Evolutionary conservation across 2,329 filamentous ascomycete species (phyloP).

Genomic region (Leptodontidium sp.): DNA sequence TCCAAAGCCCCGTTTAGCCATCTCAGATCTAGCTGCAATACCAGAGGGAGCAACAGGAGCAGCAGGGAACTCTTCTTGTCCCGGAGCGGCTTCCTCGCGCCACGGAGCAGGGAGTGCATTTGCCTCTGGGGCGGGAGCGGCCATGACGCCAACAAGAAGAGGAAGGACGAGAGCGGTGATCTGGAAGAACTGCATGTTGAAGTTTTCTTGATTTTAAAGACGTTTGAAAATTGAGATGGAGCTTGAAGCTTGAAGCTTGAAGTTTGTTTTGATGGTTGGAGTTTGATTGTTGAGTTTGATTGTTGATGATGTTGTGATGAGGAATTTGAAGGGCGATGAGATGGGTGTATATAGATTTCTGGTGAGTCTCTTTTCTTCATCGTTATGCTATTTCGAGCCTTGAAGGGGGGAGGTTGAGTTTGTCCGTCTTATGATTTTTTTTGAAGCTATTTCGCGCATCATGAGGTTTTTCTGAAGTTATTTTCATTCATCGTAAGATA

Average conservation of each 20-base stretch:
- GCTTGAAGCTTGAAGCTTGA: conserved; percentile 7
- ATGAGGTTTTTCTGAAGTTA: conserved; percentile 1
- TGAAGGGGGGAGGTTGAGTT: not conserved
- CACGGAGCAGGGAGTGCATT: conserved; percentile 4
- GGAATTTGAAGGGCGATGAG: not conserved
- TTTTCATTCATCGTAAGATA: conserved; percentile 8
- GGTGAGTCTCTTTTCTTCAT: conserved; percentile 5
- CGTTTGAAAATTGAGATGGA: not conserved
- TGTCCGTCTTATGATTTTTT: not conserved
- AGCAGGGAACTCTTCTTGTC: conserved; percentile 8
- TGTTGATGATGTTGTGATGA: conserved; percentile 1
- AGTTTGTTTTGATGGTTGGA: conserved; percentile 4
- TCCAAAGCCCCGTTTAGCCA: conserved; percentile 9
- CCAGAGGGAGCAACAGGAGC: not conserved
- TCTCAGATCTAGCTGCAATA: conserved; percentile 5
- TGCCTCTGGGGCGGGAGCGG: conserved; percentile 12
- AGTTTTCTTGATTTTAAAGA: conserved; percentile 3
- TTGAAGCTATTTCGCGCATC: not conserved
- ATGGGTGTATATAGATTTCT: conserved; percentile 3
- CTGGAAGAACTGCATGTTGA: conserved; percentile 17
- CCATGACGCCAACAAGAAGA: conserved; percentile 10
- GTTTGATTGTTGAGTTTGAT: not conserved
- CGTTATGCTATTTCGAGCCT: conserved; percentile 2
- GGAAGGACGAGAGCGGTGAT: conserved; percentile 11
- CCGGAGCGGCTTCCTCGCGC: conserved; percentile 7